Percentiles rank a stretch among this genome's conserved stretches.
Conservation (phyloP, 495 filamentous ascomycete genomes). For the Penicillium crystallinum region DNA sequence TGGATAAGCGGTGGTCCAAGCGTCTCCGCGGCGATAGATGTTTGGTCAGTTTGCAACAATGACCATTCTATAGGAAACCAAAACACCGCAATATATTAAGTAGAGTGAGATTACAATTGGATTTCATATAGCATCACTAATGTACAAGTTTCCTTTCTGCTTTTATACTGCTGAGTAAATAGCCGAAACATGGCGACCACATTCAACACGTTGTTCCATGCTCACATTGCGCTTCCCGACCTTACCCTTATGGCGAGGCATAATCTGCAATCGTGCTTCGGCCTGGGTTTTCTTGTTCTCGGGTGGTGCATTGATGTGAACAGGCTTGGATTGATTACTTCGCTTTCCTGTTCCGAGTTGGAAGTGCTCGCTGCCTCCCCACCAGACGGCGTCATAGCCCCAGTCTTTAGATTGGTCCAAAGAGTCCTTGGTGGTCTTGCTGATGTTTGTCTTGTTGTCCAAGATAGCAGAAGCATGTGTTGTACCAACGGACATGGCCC, state of each 20-base stretch:
- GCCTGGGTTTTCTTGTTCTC: slow-evolving; percentile 40
- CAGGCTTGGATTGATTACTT: slow-evolving; percentile 68
- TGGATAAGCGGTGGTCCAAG: slow-evolving; percentile 44
- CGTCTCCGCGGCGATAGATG: slow-evolving; percentile 23
- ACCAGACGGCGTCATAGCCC: slow-evolving; percentile 83
- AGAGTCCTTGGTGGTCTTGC: slow-evolving; percentile 39
- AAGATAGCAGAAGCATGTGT: slow-evolving; percentile 77
- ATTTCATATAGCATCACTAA: slow-evolving; percentile 17
- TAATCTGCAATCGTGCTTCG: slow-evolving; percentile 80
- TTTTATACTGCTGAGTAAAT: slow-evolving; percentile 56
- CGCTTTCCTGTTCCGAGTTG: slow-evolving; percentile 89
- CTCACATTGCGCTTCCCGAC: slow-evolving; percentile 60
- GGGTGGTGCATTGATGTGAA: slow-evolving; percentile 73
- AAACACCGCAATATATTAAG: not conserved
- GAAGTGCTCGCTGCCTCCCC: slow-evolving; percentile 90
- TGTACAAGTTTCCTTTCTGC: slow-evolving; percentile 18
- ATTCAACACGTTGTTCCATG: slow-evolving; percentile 85
- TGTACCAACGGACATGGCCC: slow-evolving; percentile 64
- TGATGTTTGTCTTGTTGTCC: slow-evolving; percentile 66
- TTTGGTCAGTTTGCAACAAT: slow-evolving; percentile 29
- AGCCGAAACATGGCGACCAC: slow-evolving; percentile 76
- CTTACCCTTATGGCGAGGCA: slow-evolving; percentile 65
- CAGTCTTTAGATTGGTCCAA: slow-evolving; percentile 56
- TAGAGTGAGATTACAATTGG: slow-evolving; percentile 1
- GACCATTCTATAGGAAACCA: not conserved